Conservation (phyloP, 2,329 filamentous ascomycete species). For the Balansia obtecta region DNA sequence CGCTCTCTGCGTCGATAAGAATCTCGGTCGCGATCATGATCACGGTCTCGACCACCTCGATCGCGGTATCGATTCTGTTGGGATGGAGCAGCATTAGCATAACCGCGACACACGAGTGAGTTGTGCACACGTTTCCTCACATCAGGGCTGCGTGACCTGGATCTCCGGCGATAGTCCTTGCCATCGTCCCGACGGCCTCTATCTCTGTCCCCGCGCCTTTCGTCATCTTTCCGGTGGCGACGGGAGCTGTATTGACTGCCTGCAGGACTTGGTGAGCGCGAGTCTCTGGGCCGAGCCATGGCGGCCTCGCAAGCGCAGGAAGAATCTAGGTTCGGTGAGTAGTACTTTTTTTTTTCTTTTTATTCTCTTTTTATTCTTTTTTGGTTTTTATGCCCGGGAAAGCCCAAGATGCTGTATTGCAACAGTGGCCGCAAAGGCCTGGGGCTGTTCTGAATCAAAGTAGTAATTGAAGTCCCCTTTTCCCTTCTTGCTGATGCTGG, state of each 20-base stretch:
- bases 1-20: conserved; percentile 55
- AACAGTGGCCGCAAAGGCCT: background rate
- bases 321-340: conserved; percentile 25
- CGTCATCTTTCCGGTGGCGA: conserved; percentile 51
- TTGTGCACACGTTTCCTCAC: conserved; percentile 31
- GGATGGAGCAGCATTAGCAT: conserved; percentile 24
- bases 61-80: conserved; percentile 47
- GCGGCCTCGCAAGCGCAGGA: conserved; percentile 29
- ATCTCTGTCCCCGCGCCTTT: conserved; percentile 41
- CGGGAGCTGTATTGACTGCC: conserved; percentile 67
- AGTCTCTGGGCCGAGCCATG: conserved; percentile 55
- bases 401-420: background rate
- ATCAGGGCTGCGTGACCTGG: conserved; percentile 51
- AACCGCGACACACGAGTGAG: conserved; percentile 13
- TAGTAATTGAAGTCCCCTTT: background rate
- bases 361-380: background rate
- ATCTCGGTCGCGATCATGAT: conserved; percentile 39
- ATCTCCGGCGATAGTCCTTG: conserved; percentile 41
- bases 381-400: background rate
- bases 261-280: conserved; percentile 88
- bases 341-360: conserved; percentile 21
- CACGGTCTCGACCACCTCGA: conserved; percentile 29
- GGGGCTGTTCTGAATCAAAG: background rate
- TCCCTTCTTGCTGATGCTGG: background rate
- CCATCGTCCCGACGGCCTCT: conserved; percentile 37